A percentile compares a stretch with the other conserved stretches of the same genome.
Evolutionary conservation across 352 stramenopile species (phyloP).

Genomic region (Phytopythium mirpurense): DNA sequence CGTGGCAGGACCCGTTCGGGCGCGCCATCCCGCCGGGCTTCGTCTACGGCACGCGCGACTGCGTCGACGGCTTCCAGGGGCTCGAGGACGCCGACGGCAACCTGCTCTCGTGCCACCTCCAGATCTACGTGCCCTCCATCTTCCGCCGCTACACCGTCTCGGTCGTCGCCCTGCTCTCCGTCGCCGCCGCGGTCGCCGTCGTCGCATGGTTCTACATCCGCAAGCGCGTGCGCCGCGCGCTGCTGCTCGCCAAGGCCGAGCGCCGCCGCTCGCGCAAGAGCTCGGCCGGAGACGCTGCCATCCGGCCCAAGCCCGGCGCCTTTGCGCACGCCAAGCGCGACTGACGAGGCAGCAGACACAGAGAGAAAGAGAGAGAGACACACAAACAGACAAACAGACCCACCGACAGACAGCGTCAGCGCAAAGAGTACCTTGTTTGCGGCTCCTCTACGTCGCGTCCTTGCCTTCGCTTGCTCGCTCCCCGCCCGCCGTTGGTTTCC

Average conservation of each 20-base stretch:
- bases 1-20: conserved; percentile 74
- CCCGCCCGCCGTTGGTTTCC: neutral
- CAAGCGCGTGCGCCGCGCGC: conserved; percentile 65
- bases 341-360: conserved; percentile 14
- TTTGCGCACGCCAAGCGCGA: conserved; percentile 61
- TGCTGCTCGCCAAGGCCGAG: conserved; percentile 90
- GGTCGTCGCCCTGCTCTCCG: conserved; percentile 63
- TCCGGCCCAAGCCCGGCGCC: conserved; percentile 40
- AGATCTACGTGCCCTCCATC: conserved; percentile 90
- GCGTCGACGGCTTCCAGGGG: conserved; percentile 92
- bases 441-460: neutral
- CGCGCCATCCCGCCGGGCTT: conserved; percentile 73
- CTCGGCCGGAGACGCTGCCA: conserved; percentile 36
- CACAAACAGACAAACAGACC: neutral
- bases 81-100: conserved; percentile 83
- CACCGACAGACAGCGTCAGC: neutral
- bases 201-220: conserved; percentile 84
- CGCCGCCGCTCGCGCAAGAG: conserved; percentile 77
- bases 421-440: neutral
- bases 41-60: conserved; percentile 91
- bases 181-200: conserved; percentile 63
- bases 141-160: conserved; percentile 83
- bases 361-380: neutral
- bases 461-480: no score
- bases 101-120: conserved; percentile 93